phyloP scores from a whole-genome alignment of 2,329 filamentous ascomycete species.

The Aspergillus niger region DNA sequence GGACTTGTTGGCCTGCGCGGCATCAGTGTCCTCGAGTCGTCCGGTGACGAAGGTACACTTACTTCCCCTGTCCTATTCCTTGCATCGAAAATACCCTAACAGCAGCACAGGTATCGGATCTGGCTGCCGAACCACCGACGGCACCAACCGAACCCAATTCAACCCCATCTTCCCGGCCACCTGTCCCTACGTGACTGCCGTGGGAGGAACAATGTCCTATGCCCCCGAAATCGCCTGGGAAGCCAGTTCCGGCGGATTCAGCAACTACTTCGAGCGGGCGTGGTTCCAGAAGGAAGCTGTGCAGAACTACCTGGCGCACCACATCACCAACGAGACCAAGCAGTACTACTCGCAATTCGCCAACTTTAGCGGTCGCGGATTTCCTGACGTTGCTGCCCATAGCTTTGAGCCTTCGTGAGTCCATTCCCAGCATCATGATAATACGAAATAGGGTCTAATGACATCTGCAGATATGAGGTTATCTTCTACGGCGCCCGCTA shows the following conservation, averaged over 20 bases:
- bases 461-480: constrained; percentile 15
- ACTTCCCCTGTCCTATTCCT: not conserved
- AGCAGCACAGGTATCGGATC: constrained; percentile 53
- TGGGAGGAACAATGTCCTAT: constrained; percentile 61
- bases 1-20: constrained; percentile 67
- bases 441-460: not conserved
- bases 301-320: constrained; percentile 43
- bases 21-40: constrained; percentile 62
- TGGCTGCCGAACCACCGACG: constrained; percentile 47
- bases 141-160: constrained; percentile 57
- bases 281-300: constrained; percentile 52
- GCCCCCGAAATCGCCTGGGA: constrained; percentile 53
- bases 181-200: constrained; percentile 68
- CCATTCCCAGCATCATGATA: constrained; percentile 31
- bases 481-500: constrained; percentile 15
- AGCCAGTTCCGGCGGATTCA: constrained; percentile 53
- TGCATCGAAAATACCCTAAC: not conserved
- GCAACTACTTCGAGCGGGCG: constrained; percentile 53
- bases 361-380: constrained; percentile 53
- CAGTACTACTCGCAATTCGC: constrained; percentile 49
- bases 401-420: constrained; percentile 51
- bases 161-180: constrained; percentile 65
- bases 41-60: constrained; percentile 52
- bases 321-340: constrained; percentile 36
- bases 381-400: constrained; percentile 62